Evolutionary conservation across 2,329 filamentous ascomycete species (phyloP).

Genomic region (Ophiostoma sp.): DNA sequence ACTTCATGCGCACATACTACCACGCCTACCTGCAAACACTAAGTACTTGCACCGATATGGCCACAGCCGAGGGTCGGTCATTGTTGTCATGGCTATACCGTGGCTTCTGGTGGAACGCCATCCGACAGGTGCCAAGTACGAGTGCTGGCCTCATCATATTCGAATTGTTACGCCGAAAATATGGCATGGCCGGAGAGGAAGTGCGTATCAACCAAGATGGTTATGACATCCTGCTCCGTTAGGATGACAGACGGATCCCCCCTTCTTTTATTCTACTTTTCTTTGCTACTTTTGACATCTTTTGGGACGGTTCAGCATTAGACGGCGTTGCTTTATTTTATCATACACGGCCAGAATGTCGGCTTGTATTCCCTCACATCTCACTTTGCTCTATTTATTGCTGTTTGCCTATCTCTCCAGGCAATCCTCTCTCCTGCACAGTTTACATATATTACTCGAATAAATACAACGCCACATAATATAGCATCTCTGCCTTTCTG

Average conservation of each 20-base stretch:
- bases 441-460: neutral
- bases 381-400: neutral
- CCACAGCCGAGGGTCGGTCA: conserved; percentile 55
- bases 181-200: conserved; percentile 62
- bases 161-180: conserved; percentile 72
- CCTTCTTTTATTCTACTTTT: neutral
- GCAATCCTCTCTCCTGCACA: neutral
- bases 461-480: neutral
- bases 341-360: neutral
- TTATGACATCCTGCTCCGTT: conserved; percentile 65
- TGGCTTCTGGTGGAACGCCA: conserved; percentile 70
- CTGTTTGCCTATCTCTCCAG: neutral
- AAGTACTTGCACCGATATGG: conserved; percentile 59
- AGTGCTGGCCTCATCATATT: conserved; percentile 77
- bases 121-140: conserved; percentile 74
- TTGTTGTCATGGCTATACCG: conserved; percentile 66
- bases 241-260: neutral
- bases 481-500: no score
- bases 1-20: conserved; percentile 66
- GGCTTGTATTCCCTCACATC: neutral
- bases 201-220: conserved; percentile 67
- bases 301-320: neutral
- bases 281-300: neutral
- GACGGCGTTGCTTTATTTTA: conserved; percentile 15
- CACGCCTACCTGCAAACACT: conserved; percentile 70